phyloP scores from a whole-genome alignment of 352 stramenopile genomes.

The Phytophthora europaea region DNA sequence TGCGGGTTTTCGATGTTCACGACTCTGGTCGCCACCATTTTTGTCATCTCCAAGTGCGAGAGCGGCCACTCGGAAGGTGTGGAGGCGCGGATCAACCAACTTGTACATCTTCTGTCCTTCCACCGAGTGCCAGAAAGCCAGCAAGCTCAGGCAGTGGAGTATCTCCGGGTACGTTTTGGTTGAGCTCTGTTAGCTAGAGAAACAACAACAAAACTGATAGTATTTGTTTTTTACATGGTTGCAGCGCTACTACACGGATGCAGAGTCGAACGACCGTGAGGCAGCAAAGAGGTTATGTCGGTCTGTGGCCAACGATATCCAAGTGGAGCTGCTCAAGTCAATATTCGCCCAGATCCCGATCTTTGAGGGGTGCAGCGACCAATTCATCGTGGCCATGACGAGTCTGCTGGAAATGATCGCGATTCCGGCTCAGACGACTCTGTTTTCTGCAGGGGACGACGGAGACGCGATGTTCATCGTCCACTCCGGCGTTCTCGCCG shows the following conservation, averaged over 20 bases:
- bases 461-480: slow-evolving; percentile 87
- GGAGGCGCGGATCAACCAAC: slow-evolving; percentile 77
- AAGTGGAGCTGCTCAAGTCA: slow-evolving; percentile 70
- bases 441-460: slow-evolving; percentile 66
- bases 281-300: slow-evolving; percentile 74
- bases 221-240: neutral
- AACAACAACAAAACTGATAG: neutral
- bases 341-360: slow-evolving; percentile 64
- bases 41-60: slow-evolving; percentile 85
- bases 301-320: slow-evolving; percentile 82
- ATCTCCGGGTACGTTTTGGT: slow-evolving; percentile 50
- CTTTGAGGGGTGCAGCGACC: slow-evolving; percentile 63
- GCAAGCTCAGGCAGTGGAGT: slow-evolving; percentile 73
- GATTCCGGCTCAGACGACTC: slow-evolving; percentile 59
- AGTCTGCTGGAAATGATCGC: slow-evolving; percentile 74
- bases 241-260: slow-evolving; percentile 75
- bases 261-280: slow-evolving; percentile 77
- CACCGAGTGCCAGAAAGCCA: slow-evolving; percentile 67
- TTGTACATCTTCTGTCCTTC: slow-evolving; percentile 77
- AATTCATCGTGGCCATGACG: slow-evolving; percentile 70
- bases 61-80: slow-evolving; percentile 66
- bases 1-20: slow-evolving; percentile 82
- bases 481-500: slow-evolving; percentile 71
- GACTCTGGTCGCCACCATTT: slow-evolving; percentile 76
- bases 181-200: neutral